Evolutionary conservation across 2,329 filamentous ascomycete genomes (phyloP), one percentile per base, ranked within the genome.

Genomic region (Ceratocystis albifundus): DNA sequence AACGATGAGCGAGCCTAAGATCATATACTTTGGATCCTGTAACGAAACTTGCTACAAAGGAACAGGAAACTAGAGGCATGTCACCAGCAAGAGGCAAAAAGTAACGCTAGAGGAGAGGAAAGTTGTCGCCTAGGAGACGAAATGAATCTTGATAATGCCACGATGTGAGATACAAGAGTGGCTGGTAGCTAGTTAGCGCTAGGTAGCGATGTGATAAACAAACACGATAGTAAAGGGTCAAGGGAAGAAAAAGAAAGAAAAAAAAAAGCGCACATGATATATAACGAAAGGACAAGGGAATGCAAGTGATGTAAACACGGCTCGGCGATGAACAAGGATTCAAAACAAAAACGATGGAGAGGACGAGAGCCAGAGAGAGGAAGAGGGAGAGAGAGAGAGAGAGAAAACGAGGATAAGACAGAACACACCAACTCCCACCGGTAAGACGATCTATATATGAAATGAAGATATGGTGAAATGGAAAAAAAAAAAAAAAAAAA

Each of bases 401-500:
- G 30, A 30, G 36, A 41, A 41, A 12, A 41, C 10, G 12, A 41
- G 36, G 36, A 41, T 15, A 41, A 41, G 36, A 64, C 20, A 41
- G 28, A 53, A 59, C 30, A 59, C 28, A 59, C 55, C 15, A 59
- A 59, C 55, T 59, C 55, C 55, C 55, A 36, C 55, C 55, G 15
- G 30, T 36, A 36, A 59, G 55, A 59, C 36, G 55, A 59, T 59
- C 55, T 59, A 59, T 48, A 50, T 30, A 50, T 36, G 46, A 64
- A 50, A 41, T 41, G 36, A 41, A 41, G 36, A 41, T 41, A 12
- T 41, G 36, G 10, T 41, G 12, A 15, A 12, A 41, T n/a, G n/a
- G n/a, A n/a, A n/a, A n/a, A n/a, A n/a, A n/a, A n/a, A n/a, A n/a
- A n/a, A n/a, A n/a, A n/a, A n/a, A n/a, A n/a, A n/a, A n/a, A n/a